Conservation (phyloP, 1,139 yeast species). For the Geotrichum siamense region DNA sequence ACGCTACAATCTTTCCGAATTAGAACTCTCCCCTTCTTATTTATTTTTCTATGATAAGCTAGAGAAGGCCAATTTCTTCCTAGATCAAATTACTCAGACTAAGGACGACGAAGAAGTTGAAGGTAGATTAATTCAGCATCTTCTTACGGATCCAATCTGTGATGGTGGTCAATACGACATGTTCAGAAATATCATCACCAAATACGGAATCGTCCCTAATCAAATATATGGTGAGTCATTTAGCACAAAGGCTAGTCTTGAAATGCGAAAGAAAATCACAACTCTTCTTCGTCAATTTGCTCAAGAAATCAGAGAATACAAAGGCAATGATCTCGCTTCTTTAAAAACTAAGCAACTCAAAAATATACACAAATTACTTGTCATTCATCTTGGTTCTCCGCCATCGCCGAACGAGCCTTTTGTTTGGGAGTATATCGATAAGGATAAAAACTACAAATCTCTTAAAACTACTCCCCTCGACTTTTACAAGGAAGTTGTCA, state of each 20-base stretch:
- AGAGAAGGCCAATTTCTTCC: slow-evolving; percentile 67
- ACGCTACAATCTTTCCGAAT: slow-evolving; percentile 56
- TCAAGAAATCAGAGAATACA: slow-evolving; percentile 51
- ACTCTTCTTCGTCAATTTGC: slow-evolving; percentile 72
- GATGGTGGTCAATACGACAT: slow-evolving; percentile 89
- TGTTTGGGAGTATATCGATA: slow-evolving; percentile 68
- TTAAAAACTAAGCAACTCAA: slow-evolving; percentile 48
- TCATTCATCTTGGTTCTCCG: slow-evolving; percentile 67
- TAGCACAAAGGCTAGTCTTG: slow-evolving; percentile 52
- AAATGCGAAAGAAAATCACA: slow-evolving; percentile 54
- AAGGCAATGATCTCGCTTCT: slow-evolving; percentile 29
- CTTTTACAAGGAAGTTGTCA: slow-evolving; percentile 51
- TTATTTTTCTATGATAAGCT: slow-evolving; percentile 67
- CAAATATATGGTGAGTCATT: slow-evolving; percentile 63
- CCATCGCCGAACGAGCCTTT: slow-evolving; percentile 63
- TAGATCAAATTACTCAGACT: slow-evolving; percentile 67
- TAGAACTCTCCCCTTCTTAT: slow-evolving; percentile 69
- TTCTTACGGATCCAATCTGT: slow-evolving; percentile 55
- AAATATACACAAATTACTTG: slow-evolving; percentile 55
- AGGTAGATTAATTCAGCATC: slow-evolving; percentile 57
- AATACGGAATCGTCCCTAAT: slow-evolving; percentile 74
- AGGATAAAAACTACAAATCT: slow-evolving; percentile 54
- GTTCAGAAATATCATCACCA: slow-evolving; percentile 64
- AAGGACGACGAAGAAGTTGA: slow-evolving; percentile 47
- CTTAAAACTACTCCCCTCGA: slow-evolving; percentile 54